Evolutionary conservation across 1,284 basidiomycete genomes (phyloP).

Genomic region (Tylopilus sp.): DNA sequence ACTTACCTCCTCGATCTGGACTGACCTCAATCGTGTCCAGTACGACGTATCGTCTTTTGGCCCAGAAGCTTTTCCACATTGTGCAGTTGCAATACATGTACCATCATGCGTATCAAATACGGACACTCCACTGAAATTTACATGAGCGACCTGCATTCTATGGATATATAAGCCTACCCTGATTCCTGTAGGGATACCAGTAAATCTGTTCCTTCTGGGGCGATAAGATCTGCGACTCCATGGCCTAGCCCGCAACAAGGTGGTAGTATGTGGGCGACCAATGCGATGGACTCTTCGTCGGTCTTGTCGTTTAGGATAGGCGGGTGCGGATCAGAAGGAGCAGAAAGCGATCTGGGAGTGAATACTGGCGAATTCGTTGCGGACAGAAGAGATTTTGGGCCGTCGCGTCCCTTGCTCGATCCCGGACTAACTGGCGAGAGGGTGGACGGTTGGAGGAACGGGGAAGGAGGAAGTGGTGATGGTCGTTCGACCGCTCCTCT

Average conservation of each 20-base stretch:
- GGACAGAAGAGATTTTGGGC: slow-evolving; percentile 43
- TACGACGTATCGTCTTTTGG: slow-evolving; percentile 5
- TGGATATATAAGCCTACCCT: slow-evolving; percentile 21
- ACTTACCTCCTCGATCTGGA: slow-evolving; percentile 25
- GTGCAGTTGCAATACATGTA: slow-evolving; percentile 38
- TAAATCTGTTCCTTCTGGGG: slow-evolving; percentile 43
- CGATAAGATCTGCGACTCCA: slow-evolving; percentile 45
- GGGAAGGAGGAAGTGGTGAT: slow-evolving; percentile 27
- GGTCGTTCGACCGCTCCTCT: slow-evolving; percentile 26
- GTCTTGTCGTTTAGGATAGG: slow-evolving; percentile 10
- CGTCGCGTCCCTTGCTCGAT: slow-evolving; percentile 36
- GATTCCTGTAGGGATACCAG: slow-evolving; percentile 51
- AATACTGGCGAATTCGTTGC: slow-evolving; percentile 46
- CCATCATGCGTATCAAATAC: slow-evolving; percentile 47
- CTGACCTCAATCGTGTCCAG: slow-evolving; percentile 24
- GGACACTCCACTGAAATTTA: slow-evolving; percentile 40
- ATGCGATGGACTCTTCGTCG: slow-evolving; percentile 30
- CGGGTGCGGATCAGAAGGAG: slow-evolving; percentile 43
- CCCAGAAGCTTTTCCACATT: slow-evolving; percentile 13
- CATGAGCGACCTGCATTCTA: slow-evolving; percentile 7
- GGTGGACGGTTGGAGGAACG: slow-evolving; percentile 24
- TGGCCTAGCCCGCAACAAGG: slow-evolving; percentile 40
- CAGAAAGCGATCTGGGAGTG: slow-evolving; percentile 42
- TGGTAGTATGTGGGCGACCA: slow-evolving; percentile 56
- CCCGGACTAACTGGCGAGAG: slow-evolving; percentile 19